These are phyloP conservation scores for Vanilla planifolia DNA, from an alignment of 106 monocot species.

Conservation along the genomic window DNA sequence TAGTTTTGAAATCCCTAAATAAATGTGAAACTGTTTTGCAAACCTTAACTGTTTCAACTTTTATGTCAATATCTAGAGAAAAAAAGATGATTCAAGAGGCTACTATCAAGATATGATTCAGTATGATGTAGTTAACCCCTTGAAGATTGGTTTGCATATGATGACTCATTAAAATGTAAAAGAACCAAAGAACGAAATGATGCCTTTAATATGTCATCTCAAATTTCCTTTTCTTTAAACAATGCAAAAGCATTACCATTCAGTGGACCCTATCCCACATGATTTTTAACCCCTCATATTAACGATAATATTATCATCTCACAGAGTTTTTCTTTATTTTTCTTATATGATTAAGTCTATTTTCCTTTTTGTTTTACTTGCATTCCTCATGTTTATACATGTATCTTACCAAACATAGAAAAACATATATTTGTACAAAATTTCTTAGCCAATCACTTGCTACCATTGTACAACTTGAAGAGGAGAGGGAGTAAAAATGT, in stretches of 20 bases:
- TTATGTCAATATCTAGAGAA: slow-evolving; percentile 30
- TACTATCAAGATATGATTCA: slow-evolving; percentile 15
- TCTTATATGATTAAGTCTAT: too few species aligned
- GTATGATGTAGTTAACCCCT: slow-evolving; percentile 8
- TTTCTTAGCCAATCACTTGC: too few species aligned
- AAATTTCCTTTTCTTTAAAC: slow-evolving; percentile 84
- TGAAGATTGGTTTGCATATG: slow-evolving; percentile 29
- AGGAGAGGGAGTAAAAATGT: too few species aligned
- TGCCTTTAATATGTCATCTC: slow-evolving; percentile 75
- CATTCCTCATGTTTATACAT: too few species aligned
- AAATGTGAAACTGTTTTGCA: slow-evolving; percentile 71
- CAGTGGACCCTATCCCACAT: too few species aligned
- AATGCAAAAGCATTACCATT: slow-evolving; percentile 85
- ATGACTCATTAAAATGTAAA: slow-evolving; percentile 48
- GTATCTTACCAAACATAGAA: too few species aligned
- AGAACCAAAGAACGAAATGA: slow-evolving; percentile 71
- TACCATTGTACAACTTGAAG: too few species aligned
- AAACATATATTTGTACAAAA: too few species aligned
- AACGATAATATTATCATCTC: too few species aligned
- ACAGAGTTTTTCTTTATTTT: too few species aligned
- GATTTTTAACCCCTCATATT: too few species aligned
- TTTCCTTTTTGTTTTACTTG: too few species aligned
- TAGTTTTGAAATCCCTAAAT: slow-evolving; percentile 67
- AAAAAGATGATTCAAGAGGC: slow-evolving; percentile 17
- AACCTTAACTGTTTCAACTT: slow-evolving; percentile 51